Evolutionary conservation across 2,329 filamentous ascomycete genomes (phyloP).

Genomic region (Blastomyces parvus): DNA sequence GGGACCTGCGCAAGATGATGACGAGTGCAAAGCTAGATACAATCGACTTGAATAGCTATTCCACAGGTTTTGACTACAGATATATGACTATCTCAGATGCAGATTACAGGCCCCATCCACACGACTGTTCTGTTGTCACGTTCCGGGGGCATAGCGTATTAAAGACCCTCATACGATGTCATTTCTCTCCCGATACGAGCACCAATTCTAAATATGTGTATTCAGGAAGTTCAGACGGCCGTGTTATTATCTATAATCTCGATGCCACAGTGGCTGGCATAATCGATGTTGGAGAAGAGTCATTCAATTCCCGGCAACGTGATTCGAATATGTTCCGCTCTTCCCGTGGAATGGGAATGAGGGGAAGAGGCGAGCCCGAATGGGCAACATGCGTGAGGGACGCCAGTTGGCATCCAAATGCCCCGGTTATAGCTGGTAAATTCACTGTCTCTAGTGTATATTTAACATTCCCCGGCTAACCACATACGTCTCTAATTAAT

Average conservation of each 20-base stretch:
- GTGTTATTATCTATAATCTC: constrained; percentile 85
- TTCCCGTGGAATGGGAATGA: constrained; percentile 45
- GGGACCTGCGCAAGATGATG: constrained; percentile 89
- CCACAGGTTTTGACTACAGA: constrained; percentile 55
- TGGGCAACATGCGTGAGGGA: constrained; percentile 79
- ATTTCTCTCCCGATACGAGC: constrained; percentile 80
- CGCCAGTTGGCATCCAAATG: constrained; percentile 81
- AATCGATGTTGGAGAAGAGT: constrained; percentile 68
- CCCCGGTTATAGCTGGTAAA: constrained; percentile 63
- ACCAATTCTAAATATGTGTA: constrained; percentile 91
- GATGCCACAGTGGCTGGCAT: constrained; percentile 72
- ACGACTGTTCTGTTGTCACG: constrained; percentile 87
- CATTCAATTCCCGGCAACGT: constrained; percentile 51
- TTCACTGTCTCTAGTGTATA: constrained; percentile 12
- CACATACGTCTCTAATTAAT: constrained; percentile 21
- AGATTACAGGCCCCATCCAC: constrained; percentile 55
- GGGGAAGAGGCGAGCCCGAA: constrained; percentile 43
- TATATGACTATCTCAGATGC: constrained; percentile 47
- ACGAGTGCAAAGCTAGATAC: constrained; percentile 51
- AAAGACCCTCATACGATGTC: constrained; percentile 84
- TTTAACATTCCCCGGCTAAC: not conserved
- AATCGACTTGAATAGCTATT: constrained; percentile 45
- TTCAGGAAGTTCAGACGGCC: constrained; percentile 79
- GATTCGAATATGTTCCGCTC: constrained; percentile 45
- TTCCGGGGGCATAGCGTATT: constrained; percentile 85